Evolutionary conservation across 495 filamentous ascomycete species (phyloP).

Genomic region (Letharia columbiana): DNA sequence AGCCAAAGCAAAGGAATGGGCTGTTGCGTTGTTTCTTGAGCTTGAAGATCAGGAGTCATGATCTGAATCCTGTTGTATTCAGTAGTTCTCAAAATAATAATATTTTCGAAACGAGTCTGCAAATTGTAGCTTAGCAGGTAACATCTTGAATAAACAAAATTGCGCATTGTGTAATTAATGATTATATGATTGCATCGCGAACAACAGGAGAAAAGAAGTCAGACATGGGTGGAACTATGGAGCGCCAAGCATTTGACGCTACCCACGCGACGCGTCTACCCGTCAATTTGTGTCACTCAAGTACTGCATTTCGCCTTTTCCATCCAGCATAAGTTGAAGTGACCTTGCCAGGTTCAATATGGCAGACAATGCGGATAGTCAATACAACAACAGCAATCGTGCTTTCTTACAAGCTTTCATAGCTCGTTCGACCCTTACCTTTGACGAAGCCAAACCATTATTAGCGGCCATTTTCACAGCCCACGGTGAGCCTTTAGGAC

Average conservation of each 20-base stretch:
- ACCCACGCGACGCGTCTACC: not conserved
- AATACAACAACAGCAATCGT: conserved; percentile 62
- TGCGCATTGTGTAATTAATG: not conserved
- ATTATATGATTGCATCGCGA: too few species aligned
- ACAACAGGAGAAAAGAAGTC: not conserved
- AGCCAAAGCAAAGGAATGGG: conserved; percentile 7
- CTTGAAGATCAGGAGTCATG: not conserved
- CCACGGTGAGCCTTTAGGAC: conserved; percentile 30
- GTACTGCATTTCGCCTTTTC: not conserved
- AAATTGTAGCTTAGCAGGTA: not conserved
- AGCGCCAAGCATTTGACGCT: not conserved
- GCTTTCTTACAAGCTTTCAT: conserved; percentile 93
- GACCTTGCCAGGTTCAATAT: conserved; percentile 6
- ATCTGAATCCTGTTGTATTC: not conserved
- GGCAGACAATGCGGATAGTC: conserved; percentile 24
- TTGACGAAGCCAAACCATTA: conserved; percentile 59
- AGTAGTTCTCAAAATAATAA: not conserved
- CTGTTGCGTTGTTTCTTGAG: conserved; percentile 6
- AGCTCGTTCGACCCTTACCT: conserved; percentile 64
- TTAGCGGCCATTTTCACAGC: conserved; percentile 66
- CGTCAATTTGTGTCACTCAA: not conserved
- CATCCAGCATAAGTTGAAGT: not conserved
- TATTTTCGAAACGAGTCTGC: not conserved
- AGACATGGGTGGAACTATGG: not conserved
- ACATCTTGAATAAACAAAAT: not conserved